Evolutionary conservation across 176 grass and related monocot genomes (phyloP).

Genomic region (Paspalum vaginatum): DNA sequence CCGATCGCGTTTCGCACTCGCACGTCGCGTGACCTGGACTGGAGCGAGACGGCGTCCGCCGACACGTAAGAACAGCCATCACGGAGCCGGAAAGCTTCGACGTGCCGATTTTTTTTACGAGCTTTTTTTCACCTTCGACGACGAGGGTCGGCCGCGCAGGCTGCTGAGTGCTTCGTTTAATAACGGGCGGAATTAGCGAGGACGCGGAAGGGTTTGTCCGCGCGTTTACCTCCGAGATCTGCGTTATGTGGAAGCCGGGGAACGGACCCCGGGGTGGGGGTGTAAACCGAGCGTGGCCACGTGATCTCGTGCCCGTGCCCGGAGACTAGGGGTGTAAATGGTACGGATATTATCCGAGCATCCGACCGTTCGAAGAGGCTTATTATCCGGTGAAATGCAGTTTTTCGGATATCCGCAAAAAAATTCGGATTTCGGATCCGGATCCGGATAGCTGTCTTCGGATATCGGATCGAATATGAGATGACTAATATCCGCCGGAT

Average conservation of each 20-base stretch:
- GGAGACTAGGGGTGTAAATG: no score
- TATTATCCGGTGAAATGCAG: no score
- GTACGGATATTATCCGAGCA: no score
- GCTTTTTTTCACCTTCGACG: not conserved
- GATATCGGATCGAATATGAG: no score
- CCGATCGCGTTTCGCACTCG: not conserved
- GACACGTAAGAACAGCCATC: not conserved
- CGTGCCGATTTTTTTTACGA: no score
- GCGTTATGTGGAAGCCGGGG: not conserved
- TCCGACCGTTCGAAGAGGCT: no score
- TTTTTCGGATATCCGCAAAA: no score
- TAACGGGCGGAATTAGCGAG: slow-evolving; percentile 19
- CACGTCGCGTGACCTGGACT: not conserved
- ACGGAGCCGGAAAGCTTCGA: not conserved
- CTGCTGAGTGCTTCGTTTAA: not conserved
- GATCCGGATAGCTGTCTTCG: no score
- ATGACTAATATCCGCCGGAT: no score
- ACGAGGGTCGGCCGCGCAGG: no score
- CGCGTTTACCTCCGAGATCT: slow-evolving; percentile 11
- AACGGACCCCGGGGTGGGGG: no score
- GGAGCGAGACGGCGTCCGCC: slow-evolving; percentile 20
- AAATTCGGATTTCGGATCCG: no score
- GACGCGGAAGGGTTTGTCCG: not conserved
- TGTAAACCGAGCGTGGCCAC: slow-evolving; percentile 14
- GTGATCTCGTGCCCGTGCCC: slow-evolving; percentile 2